Conservation (phyloP, 768 basidiomycete species). For the Rhodocollybia butyracea region DNA sequence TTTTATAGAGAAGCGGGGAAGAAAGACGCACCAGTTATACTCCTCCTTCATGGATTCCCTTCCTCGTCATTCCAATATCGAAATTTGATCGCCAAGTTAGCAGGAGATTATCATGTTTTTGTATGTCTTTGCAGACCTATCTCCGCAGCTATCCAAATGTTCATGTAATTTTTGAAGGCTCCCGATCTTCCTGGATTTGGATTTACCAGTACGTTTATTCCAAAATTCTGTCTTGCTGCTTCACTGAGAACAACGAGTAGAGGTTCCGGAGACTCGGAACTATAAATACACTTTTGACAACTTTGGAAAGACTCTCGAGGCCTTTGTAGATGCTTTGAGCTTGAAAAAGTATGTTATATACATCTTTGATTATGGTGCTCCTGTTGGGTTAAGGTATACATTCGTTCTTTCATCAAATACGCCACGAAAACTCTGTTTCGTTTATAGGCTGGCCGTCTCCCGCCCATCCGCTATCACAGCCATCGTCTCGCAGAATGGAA, state of each 20-base stretch:
- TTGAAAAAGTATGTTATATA: slow-evolving; percentile 41
- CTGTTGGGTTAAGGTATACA: slow-evolving; percentile 26
- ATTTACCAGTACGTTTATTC: slow-evolving; percentile 30
- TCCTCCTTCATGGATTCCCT: slow-evolving; percentile 51
- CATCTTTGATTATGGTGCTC: slow-evolving; percentile 49
- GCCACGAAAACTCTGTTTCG: not conserved
- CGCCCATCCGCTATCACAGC: slow-evolving; percentile 40
- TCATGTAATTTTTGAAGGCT: too few relatives aligned
- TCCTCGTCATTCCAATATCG: slow-evolving; percentile 47
- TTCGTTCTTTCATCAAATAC: not conserved
- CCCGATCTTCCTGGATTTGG: slow-evolving; percentile 54
- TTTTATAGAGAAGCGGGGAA: slow-evolving; percentile 43
- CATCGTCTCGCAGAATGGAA: slow-evolving; percentile 47
- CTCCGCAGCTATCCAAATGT: not conserved
- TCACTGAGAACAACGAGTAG: slow-evolving; percentile 2
- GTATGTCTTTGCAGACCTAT: slow-evolving; percentile 12
- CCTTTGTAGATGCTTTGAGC: slow-evolving; percentile 36
- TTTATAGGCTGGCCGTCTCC: slow-evolving; percentile 33
- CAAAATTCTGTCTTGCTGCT: too few relatives aligned
- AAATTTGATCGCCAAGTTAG: slow-evolving; percentile 40
- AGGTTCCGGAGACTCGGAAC: slow-evolving; percentile 29
- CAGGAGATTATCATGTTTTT: slow-evolving; percentile 37
- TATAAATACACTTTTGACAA: slow-evolving; percentile 41
- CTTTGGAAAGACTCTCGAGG: slow-evolving; percentile 34
- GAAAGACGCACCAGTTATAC: slow-evolving; percentile 26